Base-by-base conservation (phyloP, 1,139 yeast genomes). In the Starmera stellimalicola region DNA sequence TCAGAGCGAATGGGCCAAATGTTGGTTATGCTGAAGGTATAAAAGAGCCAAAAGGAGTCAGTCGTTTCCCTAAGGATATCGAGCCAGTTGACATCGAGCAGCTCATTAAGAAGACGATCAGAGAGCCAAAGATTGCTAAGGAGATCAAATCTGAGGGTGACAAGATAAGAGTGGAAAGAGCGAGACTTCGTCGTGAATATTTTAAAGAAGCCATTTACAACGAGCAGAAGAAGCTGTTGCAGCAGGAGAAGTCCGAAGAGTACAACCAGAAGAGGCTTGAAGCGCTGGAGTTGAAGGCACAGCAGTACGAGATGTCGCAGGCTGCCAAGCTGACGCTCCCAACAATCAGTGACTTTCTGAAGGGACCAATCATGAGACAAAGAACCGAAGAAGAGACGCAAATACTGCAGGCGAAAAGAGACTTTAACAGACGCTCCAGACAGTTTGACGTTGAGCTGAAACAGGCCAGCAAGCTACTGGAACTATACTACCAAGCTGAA, bases 21-120 rank as follows among this genome's bases (percentile, higher is more conserved):
- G 62, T 64, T 29, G 94, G 94, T 17, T 85, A 78, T 57, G 84
- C 85, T 14, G 81, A 77, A 38, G 82, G 78, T 30, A 72, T 81
- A 11, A 72, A 76, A 47, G 77, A 79, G 42, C 95, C 96, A 32
- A 66, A 58, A 41, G 78, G 77, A 14, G 68, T 77, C n/a, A 53
- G 63, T n/a, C 65, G 81, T 47, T 65, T 62, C 29, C 74, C 78
- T 27, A 63, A 68, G 7, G 63, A 65, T 12, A 71, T 73, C 35
- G 66, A 68, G 30, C 75, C 71, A 24, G 58, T 77, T 23, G 64
- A 82, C 10, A 82, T 79, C 3, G 68, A 68, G 28, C 70, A 71
- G 39, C 60, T 77, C 50, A 75, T 83, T 42, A 57, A 59, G 29
- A 57, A 60, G 32, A 73, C 75, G 26, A 74, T 75, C 20, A 62